Evolutionary conservation across 148 eudicot species (phyloP), one percentile per base, ranked within the genome.

Genomic region (Agrostemma githago): DNA sequence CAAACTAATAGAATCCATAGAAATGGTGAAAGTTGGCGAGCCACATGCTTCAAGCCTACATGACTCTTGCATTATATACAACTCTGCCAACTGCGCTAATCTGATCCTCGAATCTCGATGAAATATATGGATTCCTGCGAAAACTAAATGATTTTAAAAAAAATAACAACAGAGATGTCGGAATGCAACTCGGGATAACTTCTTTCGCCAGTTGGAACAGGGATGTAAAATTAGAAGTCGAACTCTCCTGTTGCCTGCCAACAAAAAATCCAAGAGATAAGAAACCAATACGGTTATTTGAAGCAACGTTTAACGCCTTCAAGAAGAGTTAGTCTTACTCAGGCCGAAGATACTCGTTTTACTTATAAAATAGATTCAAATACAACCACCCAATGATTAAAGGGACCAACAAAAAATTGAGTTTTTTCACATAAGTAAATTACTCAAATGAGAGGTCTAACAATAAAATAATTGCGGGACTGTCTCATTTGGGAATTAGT

Each of bases 181-280:
- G 40, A 72, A 20, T 39, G 69, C 71, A 34, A 75, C 54, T 60
- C 62, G 11, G 42, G 37, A 71, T 59, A 62, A 62, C 81, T 65
- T 26, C 66, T 42, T 17, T 72, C 54, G 9, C n/a, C 9, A 62
- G 71, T 66, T 57, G 59, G 72, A 77, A 65, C 74, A 44, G 61
- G 37, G 48, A 57, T 62, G 56, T 70, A 67, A 56, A 74, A 82
- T 89, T 87, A 95, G 87, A 90, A 95, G 44, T 95, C 96, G 66
- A 92, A 92, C 70, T 89, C 98, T 63, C 98, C 96, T 20, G 81
- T 85, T 56, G 98, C 98, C 98, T 95, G 90, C 71, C 65, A 74
- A 20, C 37, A 74, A 73, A 81, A 60, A 9, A 81, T 44, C 77
- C 16, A 41, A 21, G 6, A 15, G 10, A 16, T 63, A 70, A 57